These are phyloP conservation scores for Cercospora janseana DNA, from an alignment of 2,329 filamentous ascomycete genomes.

Conservation along the genomic window DNA sequence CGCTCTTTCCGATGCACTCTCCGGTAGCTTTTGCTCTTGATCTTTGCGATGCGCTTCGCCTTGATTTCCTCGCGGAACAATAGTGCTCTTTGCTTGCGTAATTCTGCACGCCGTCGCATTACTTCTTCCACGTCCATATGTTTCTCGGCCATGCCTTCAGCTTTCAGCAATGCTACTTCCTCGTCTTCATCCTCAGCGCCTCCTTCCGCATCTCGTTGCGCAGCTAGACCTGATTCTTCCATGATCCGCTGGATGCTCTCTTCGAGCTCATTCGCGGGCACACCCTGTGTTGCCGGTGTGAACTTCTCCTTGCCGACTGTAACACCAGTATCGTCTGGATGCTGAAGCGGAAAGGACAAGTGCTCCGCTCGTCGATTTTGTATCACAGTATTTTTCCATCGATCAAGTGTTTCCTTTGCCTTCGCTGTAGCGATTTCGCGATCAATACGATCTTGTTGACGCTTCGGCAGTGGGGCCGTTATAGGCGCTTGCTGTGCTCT, in stretches of 20 bases:
- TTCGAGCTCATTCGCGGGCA: slow-evolving; percentile 77
- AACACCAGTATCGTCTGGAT: slow-evolving; percentile 61
- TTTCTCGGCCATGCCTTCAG: slow-evolving; percentile 68
- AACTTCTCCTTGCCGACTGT: slow-evolving; percentile 62
- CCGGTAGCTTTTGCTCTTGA: slow-evolving; percentile 95
- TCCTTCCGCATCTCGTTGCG: slow-evolving; percentile 43
- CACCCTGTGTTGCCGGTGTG: slow-evolving; percentile 56
- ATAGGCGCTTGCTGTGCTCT: slow-evolving; percentile 46
- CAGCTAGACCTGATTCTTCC: slow-evolving; percentile 75
- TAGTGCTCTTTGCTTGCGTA: slow-evolving; percentile 77
- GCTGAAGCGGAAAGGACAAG: slow-evolving; percentile 78
- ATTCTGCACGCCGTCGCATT: slow-evolving; percentile 67
- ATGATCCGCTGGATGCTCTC: slow-evolving; percentile 83
- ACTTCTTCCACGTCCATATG: slow-evolving; percentile 71
- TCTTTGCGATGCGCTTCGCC: slow-evolving; percentile 93
- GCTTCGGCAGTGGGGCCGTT: slow-evolving; percentile 75
- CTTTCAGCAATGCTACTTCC: slow-evolving; percentile 66
- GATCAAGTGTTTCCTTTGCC: slow-evolving; percentile 83
- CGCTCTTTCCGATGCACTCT: slow-evolving; percentile 83
- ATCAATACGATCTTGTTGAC: slow-evolving; percentile 82
- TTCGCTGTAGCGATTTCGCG: slow-evolving; percentile 82
- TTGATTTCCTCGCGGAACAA: slow-evolving; percentile 85
- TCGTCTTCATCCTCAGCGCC: slow-evolving; percentile 53
- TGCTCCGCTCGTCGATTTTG: slow-evolving; percentile 89
- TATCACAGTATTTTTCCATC: slow-evolving; percentile 95